phyloP scores from a whole-genome alignment of 139 green algal species.

The Desmodesmus armatus region DNA sequence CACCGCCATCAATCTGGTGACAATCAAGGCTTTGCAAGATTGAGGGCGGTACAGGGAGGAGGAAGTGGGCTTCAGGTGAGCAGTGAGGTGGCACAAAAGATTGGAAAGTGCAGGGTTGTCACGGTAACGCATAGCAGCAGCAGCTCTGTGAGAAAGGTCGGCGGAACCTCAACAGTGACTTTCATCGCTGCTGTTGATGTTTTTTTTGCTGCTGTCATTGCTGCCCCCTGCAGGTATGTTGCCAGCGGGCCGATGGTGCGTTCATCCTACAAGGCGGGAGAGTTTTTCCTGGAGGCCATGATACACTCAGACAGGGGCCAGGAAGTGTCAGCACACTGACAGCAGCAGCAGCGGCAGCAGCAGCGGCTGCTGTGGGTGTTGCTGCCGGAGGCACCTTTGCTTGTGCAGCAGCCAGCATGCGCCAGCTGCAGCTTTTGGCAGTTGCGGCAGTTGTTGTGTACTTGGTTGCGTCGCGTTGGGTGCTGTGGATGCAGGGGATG shows the following conservation, averaged over 20 bases:
- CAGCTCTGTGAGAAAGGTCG: too few species aligned
- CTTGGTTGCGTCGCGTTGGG: too few species aligned
- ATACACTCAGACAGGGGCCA: constrained; percentile 59
- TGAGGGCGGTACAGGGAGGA: too few species aligned
- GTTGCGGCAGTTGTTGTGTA: not conserved
- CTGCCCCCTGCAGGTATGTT: constrained; percentile 82
- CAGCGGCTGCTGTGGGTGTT: not conserved
- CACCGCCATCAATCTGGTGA: too few species aligned
- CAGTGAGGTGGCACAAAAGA: too few species aligned
- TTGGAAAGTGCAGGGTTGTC: too few species aligned
- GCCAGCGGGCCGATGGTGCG: constrained; percentile 95
- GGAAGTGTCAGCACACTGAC: constrained; percentile 1
- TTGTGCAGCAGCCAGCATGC: not conserved
- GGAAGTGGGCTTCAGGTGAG: too few species aligned
- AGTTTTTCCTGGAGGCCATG: constrained; percentile 95
- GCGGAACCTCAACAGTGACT: not conserved
- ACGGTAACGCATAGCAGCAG: too few species aligned
- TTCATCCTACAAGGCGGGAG: constrained; percentile 94
- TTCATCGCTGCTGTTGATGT: not conserved
- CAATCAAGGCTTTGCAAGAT: too few species aligned
- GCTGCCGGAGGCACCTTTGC: not conserved
- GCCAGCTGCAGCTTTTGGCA: not conserved
- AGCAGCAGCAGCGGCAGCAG: not conserved
- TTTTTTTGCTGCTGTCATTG: not conserved
- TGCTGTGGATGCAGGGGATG: too few species aligned